These are phyloP conservation scores for Kwoniella newhampshirensis DNA, from an alignment of 768 basidiomycete species.

Conservation along the genomic window DNA sequence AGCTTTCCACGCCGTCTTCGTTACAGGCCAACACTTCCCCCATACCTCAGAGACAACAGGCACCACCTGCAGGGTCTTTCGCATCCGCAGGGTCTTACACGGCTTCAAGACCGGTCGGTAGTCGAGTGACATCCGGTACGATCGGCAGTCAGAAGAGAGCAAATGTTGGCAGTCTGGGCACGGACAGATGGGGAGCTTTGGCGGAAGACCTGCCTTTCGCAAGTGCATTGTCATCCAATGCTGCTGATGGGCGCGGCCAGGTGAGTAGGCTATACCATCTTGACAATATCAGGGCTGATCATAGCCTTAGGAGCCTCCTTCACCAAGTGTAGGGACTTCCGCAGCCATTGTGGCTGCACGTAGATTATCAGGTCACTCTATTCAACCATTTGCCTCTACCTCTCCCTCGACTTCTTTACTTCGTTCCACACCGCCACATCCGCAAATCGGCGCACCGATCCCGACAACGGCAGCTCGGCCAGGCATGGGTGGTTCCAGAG, in stretches of 20 bases:
- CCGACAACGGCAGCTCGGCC: slow-evolving; percentile 7
- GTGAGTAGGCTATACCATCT: background rate
- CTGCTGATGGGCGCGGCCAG: slow-evolving; percentile 5
- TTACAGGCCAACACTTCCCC: slow-evolving; percentile 30
- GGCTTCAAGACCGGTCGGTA: slow-evolving; percentile 9
- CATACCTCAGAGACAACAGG: slow-evolving; percentile 37
- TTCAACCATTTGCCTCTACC: slow-evolving; percentile 39
- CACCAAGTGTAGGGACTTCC: slow-evolving; percentile 17
- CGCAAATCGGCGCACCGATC: slow-evolving; percentile 11
- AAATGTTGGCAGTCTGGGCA: slow-evolving; percentile 21
- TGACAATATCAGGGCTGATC: background rate
- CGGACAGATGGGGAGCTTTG: slow-evolving; percentile 32
- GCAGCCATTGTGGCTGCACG: slow-evolving; percentile 39
- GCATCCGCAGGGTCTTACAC: slow-evolving; percentile 10
- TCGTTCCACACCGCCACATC: slow-evolving; percentile 24
- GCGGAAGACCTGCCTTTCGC: slow-evolving; percentile 49
- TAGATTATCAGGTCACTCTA: slow-evolving; percentile 45
- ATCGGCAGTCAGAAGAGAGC: slow-evolving; percentile 7
- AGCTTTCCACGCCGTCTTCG: slow-evolving; percentile 15
- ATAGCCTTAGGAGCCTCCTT: slow-evolving; percentile 18
- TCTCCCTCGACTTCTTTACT: slow-evolving; percentile 42
- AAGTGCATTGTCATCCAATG: slow-evolving; percentile 6
- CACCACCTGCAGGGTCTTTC: slow-evolving; percentile 32
- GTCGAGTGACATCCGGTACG: slow-evolving; percentile 17
- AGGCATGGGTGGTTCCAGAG: slow-evolving; percentile 18